These are phyloP conservation scores for Fusarium sp. DNA, from an alignment of 2,329 filamentous ascomycete species.

Conservation along the genomic window DNA sequence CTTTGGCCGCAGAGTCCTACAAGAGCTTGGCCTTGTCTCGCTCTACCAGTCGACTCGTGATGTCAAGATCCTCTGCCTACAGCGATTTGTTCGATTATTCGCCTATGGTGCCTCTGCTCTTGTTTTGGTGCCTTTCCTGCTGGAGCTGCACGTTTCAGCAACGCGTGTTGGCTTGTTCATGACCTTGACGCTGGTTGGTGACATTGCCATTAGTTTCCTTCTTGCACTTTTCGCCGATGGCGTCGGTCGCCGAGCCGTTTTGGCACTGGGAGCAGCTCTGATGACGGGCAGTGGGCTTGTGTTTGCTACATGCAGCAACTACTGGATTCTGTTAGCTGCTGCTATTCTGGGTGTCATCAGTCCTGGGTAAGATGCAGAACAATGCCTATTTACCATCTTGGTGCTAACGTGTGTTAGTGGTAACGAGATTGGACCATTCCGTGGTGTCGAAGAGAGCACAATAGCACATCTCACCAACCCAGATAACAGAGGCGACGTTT, in stretches of 20 bases:
- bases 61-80: conserved; percentile 64
- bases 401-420: conserved; percentile 55
- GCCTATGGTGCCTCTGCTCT: conserved; percentile 70
- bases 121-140: conserved; percentile 67
- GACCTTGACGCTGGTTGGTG: conserved; percentile 71
- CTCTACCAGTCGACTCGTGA: conserved; percentile 37
- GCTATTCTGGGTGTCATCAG: conserved; percentile 72
- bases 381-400: too few relatives aligned
- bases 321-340: conserved; percentile 67
- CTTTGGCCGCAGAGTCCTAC: conserved; percentile 5
- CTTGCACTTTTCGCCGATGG: conserved; percentile 69
- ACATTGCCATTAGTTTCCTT: conserved; percentile 67
- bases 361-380: conserved; percentile 53
- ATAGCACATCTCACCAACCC: conserved; percentile 65
- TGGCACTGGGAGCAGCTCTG: conserved; percentile 64
- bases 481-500: conserved; percentile 63
- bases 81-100: conserved; percentile 70
- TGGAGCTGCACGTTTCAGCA: conserved; percentile 61
- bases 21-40: conserved; percentile 45
- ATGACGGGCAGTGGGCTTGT: conserved; percentile 67
- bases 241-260: conserved; percentile 64
- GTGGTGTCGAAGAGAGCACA: conserved; percentile 70
- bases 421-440: conserved; percentile 72
- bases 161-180: conserved; percentile 70
- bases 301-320: conserved; percentile 64